Evolutionary conservation across 345 rosid genomes (phyloP).

Genomic region (Firmiana major): DNA sequence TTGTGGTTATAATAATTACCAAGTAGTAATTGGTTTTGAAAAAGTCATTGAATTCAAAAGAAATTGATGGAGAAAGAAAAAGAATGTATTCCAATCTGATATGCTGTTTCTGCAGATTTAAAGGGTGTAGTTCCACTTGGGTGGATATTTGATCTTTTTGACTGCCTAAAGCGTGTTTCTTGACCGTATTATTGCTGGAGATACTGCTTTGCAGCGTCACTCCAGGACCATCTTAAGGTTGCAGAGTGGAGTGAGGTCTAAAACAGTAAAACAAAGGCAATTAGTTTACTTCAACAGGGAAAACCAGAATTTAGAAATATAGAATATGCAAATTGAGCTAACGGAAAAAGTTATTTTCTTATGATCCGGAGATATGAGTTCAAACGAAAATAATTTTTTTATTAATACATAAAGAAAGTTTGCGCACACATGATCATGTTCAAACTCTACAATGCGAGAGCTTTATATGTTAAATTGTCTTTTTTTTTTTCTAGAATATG

Average conservation of each 20-base stretch:
- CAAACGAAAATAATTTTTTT: no score
- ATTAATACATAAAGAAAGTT: no score
- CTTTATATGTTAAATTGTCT: no score
- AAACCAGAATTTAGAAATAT: not conserved
- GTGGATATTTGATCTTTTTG: not conserved
- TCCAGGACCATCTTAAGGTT: not conserved
- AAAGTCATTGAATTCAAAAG: not conserved
- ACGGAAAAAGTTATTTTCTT: no score
- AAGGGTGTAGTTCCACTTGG: not conserved
- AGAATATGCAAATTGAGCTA: no score
- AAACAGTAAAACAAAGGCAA: not conserved
- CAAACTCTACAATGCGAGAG: no score
- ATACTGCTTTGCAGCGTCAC: not conserved
- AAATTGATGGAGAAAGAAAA: not conserved
- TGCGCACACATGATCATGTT: no score
- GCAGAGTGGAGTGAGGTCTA: not conserved
- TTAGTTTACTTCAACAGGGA: no score
- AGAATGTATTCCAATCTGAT: not conserved
- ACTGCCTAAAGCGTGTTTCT: not conserved
- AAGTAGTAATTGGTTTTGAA: not conserved
- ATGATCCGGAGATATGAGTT: no score
- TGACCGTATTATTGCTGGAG: not conserved
- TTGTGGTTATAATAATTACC: not conserved
- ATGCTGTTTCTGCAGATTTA: not conserved
- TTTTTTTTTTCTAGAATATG: no score